phyloP scores from a whole-genome alignment of 2,329 filamentous ascomycete species.

The Ophiosphaerella narmari region DNA sequence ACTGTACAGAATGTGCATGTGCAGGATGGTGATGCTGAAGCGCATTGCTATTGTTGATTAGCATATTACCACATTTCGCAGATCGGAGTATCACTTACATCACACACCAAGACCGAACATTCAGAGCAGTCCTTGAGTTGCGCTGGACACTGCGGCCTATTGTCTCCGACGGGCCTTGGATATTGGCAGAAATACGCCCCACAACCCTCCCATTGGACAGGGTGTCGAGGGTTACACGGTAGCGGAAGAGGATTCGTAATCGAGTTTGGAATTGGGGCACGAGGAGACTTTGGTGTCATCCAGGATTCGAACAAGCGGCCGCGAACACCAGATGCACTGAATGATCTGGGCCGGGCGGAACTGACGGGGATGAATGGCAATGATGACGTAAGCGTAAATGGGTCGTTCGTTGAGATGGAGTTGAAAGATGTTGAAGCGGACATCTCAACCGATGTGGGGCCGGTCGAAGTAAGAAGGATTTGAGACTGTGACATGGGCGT shows the following conservation, averaged over 20 bases:
- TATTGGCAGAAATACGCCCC: slow-evolving; percentile 50
- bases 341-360: slow-evolving; percentile 43
- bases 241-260: slow-evolving; percentile 43
- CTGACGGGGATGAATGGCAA: slow-evolving; percentile 39
- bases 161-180: slow-evolving; percentile 45
- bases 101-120: slow-evolving; percentile 48
- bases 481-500: slow-evolving; percentile 44
- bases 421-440: slow-evolving; percentile 32
- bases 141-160: slow-evolving; percentile 42
- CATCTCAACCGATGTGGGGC: slow-evolving; percentile 34
- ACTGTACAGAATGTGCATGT: slow-evolving; percentile 46
- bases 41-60: slow-evolving; percentile 36
- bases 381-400: slow-evolving; percentile 27
- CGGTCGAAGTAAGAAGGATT: slow-evolving; percentile 31
- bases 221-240: slow-evolving; percentile 47
- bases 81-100: slow-evolving; percentile 35
- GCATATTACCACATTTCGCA: neutral
- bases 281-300: slow-evolving; percentile 26
- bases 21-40: slow-evolving; percentile 36
- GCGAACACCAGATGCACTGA: slow-evolving; percentile 45
- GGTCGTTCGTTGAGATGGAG: slow-evolving; percentile 28
- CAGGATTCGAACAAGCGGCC: slow-evolving; percentile 37
- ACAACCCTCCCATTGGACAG: slow-evolving; percentile 51
- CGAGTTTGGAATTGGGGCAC: slow-evolving; percentile 25
- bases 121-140: slow-evolving; percentile 46